Conservation (phyloP, 305 asterid species). For the Fraxinus sp. region DNA sequence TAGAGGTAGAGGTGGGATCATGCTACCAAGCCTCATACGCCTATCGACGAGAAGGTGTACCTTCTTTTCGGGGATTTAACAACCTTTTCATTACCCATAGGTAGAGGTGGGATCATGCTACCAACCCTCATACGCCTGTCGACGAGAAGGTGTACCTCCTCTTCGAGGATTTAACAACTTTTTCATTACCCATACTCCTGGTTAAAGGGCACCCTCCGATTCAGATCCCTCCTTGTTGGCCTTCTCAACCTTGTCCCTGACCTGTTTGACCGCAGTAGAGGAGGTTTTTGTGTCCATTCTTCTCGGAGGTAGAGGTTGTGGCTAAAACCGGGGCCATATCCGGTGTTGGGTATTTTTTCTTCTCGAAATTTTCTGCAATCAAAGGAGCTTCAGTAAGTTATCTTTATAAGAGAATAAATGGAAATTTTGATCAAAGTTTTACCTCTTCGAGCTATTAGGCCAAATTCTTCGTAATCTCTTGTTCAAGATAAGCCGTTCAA, state of each 20-base stretch:
- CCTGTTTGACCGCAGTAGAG: background rate
- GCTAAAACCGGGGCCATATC: background rate
- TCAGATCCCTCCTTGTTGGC: background rate
- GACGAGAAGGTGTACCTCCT: too few species aligned
- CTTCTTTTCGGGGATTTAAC: too few species aligned
- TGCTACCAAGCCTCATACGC: too few species aligned
- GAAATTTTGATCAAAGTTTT: too few species aligned
- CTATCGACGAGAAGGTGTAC: too few species aligned
- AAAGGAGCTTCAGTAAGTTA: too few species aligned
- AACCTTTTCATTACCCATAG: too few species aligned
- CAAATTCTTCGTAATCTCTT: background rate
- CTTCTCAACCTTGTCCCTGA: background rate
- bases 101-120: too few species aligned
- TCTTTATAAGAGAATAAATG: too few species aligned
- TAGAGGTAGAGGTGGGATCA: too few species aligned
- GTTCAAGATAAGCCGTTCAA: background rate
- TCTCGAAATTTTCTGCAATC: background rate
- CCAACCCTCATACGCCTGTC: too few species aligned
- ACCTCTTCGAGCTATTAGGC: background rate
- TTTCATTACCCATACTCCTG: background rate
- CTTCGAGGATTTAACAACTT: background rate
- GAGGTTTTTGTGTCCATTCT: background rate
- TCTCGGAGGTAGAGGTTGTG: background rate
- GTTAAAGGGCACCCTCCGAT: background rate
- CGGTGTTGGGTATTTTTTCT: background rate